Evolutionary conservation across 768 basidiomycete genomes (phyloP), one percentile per base, ranked within the genome.

Genomic region (Suillus variegatus): DNA sequence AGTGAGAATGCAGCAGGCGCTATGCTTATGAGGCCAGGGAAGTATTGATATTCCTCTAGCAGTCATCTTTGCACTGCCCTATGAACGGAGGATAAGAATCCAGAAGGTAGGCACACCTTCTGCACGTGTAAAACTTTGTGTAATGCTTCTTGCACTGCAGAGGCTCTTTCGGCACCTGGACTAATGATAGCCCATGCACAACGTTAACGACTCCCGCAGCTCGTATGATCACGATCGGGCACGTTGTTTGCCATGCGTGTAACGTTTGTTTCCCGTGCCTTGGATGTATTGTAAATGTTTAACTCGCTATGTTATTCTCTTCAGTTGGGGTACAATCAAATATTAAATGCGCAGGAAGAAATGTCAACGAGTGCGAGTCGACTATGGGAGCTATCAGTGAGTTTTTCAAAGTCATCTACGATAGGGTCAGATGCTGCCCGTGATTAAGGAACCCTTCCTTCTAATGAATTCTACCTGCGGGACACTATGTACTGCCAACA

Each of bases 61-160:
- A 14, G 51, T 51, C 43, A 81, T 65, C 73, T 80, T 51, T 84
- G 80, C 81, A 82, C 81, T 14, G 86, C 88, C 57, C 3, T 81
- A 85, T 88, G 89, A 87, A 84, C 86, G 20, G 76, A 89, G 72
- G 81, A 79, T 51, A 83, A 87, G 70, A 79, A 72, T 49, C 88
- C 88, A 10, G 74, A 79, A 66, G 77, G 81, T 79, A 68, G 54
- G 74, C 55, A 46, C 28, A 41, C 14, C 28, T 22, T 5, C 36
- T 20, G 36, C 52, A 49, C 60, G 63, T 57, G 14, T 56, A 60
- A 8, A 38, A 43, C 36, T 46, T 63, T 52, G 63, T 46, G 61
- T 16, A 10, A 57, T 54, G 61, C 58, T 57, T 56, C 43, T 36
- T 58, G 38, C 46, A 57, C 63, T n/a, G 58, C 52, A 54, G 8